Base-by-base conservation (phyloP, 2,329 filamentous ascomycete genomes). In the Rutstroemia sydowiana region DNA sequence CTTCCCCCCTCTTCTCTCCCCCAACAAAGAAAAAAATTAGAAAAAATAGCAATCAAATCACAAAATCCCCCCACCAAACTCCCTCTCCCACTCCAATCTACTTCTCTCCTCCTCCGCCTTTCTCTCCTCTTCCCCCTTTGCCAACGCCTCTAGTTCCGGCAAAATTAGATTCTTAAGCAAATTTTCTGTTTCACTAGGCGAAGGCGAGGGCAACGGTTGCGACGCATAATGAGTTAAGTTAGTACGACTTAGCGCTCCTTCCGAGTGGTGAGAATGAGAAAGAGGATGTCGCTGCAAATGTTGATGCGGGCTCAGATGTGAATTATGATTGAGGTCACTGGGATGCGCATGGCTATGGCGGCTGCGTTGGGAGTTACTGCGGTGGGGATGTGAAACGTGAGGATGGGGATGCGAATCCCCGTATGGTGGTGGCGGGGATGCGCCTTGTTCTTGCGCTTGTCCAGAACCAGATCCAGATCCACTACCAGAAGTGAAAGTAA, bases 71-170 rank as follows among this genome's bases (percentile, higher is more conserved):
- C n/a, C n/a, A n/a, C n/a, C n/a, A 45, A 37, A 51, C 16, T 39
- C 48, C 13, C 48, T 51, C 40, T 51, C 40, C 48, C 48, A 51
- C 16, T 51, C 48, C 23, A 21, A 45, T 14, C 40, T 31, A 11
- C 31, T 45, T 23, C 48, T 51, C 16, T 51, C 48, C 16, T 50
- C 48, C 40, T 50, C 48, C 11, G 26, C 39, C 16, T 11, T 30
- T 16, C 48, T 51, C 14, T 32, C 41, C 16, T 42, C 26, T 16
- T 51, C 48, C 2, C 41, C 48, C 23, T 45, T 51, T 31, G 34
- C 34, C 10, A 51, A 30, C 41, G 48, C 26, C 31, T 51, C 48
- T 16, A 51, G 31, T 14, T 51, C 48, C 3, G 48, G 48, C 2
- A 51, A n/a, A 16, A 45, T 51, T 13, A 51, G 13, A 39, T 45